Base-by-base conservation (phyloP, 495 filamentous ascomycete genomes). In the Trichodelitschia bisporula region DNA sequence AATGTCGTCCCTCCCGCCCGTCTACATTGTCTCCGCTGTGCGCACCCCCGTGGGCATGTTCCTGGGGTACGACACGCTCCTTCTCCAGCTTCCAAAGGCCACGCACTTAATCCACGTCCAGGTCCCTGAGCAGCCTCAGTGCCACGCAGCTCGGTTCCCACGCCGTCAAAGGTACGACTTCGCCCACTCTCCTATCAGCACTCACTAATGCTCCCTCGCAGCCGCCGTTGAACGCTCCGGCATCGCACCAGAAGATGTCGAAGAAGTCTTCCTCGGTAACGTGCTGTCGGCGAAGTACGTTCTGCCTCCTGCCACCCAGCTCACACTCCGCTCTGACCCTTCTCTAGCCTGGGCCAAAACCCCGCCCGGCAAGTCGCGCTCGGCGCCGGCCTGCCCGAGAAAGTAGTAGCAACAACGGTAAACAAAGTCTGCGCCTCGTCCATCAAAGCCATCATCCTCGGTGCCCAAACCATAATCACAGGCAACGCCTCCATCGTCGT, bases 361-460 rank as follows among this genome's bases (percentile, higher is more conserved):
- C 86, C 86, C 32, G 82, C 89, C 32, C 72, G 89, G 29, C 86
- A 97, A 57, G 89, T 77, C 49, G 80, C 82, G 33, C 60, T 97
- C 44, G 61, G 65, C 40, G 86, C 80, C 39, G 86, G 86, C 29
- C 72, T 97, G 33, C 50, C 63, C 2, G 57, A 86, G 12, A 59
- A 62, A 10, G 76, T 72, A 30, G 68, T 91, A 43, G 76, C 71
- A 56, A 95, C 89, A 25, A 90, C 82, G 18, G 64, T 97, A 35
- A 97, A 95, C 71, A 97, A 97, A 58, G 86, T 97, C 43, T 97
- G 86, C 63, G 86, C 86, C 34, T 92, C 80, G 28, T 66, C 69
- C 25, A 45, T 92, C 44, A 97, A 97, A 58, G 80, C 86, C 36
- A 72, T 95, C 51, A 84, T 91, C 39, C 64, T 97, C 33, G 89